Evolutionary conservation across 2,329 filamentous ascomycete species (phyloP), one percentile per base, ranked within the genome.

Genomic region (Alternaria sp.): DNA sequence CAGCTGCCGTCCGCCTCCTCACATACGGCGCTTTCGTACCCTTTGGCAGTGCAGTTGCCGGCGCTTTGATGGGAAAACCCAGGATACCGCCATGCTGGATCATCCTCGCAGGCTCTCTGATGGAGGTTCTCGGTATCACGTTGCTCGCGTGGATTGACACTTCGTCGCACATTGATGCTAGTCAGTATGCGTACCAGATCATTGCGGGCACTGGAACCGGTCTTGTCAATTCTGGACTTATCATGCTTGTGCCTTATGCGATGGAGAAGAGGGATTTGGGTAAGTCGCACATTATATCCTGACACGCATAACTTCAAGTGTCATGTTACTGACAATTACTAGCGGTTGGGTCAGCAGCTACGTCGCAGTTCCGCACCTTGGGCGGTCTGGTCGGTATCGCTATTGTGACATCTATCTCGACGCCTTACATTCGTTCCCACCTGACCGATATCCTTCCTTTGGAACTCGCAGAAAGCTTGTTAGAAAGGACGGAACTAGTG

Each of bases 231-330:
- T 36, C 56, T 2, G 51, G 53, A 5, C 25, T 65, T 14, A 60
- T 66, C 18, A 34, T 63, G 1, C 20, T 69, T 36, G 30, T 63
- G 16, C 65, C 65, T 16, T 50, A 52, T 16, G 45, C 36, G 14
- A 54, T 68, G 50, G 57, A 69, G 25, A 59, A 59, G n/a, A 18
- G 52, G 34, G 65, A 69, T 51, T 32, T 68, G n/a, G 64, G 64
- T 65, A 51, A 44, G 58, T 18, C 2, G 7, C 2, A 5, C 3
- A 20, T n/a, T 28, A 20, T 20, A 12, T 34, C 14, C 27, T 36
- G 12, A 18, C 18, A 38, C 18, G 14, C 3, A 9, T 27, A 5
- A 12, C 2, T 25, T n/a, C 7, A 25, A 11, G 28, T 20, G 10
- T 11, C 30, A n/a, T 20, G 30, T 7, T 18, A 30, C 50, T 36